Base-by-base conservation (phyloP, 2,329 filamentous ascomycete species). In the Colletotrichum sp. region DNA sequence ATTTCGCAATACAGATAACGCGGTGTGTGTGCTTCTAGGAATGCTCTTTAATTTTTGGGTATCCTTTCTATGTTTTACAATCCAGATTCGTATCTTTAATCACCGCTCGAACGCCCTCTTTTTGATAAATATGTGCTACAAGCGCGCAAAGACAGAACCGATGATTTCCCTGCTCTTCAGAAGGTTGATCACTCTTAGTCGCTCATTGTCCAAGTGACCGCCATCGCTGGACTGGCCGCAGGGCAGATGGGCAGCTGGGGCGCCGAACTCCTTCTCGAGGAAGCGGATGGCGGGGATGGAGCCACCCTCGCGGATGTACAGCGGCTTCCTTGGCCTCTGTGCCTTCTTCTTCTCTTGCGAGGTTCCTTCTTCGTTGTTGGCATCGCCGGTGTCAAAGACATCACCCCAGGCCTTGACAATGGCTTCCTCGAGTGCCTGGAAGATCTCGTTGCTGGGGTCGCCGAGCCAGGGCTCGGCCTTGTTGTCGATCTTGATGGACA, bases 401-500 rank as follows among this genome's bases (percentile, higher is more conserved):
- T 92, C 91, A 0, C 92, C 92, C 97, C 97, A 99, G 0, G 94
- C 95, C 60, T 94, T 91, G 80, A 96, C 92, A 67, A 99, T 94
- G 1, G 96, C 97, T 75, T 93, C 90, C 79, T 98, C 96, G 1
- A 99, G 90, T 0, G 95, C 98, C 77, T 93, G 92, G 85, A 98
- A 99, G 74, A 99, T 96, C 78, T 96, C 92, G 79, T 98, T 98
- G 65, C 93, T 92, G 5, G 95, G 96, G 80, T 98, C 95, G 16
- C 97, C 96, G 0, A 99, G 91, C 97, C 97, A 99, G 0, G 97
- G 96, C 82, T 99, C 97, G 0, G 97, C 96, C 84, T 95, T 94
- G 82, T 98, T 97, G 78, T 98, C 96, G 78, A 99, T 96, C 34
- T 93, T 93, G 52, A 99, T 91, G 2, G 89, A 93, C 43, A 99